Evolutionary conservation across 1,139 yeast genomes (phyloP).

Genomic region (Geotrichum restrictum): DNA sequence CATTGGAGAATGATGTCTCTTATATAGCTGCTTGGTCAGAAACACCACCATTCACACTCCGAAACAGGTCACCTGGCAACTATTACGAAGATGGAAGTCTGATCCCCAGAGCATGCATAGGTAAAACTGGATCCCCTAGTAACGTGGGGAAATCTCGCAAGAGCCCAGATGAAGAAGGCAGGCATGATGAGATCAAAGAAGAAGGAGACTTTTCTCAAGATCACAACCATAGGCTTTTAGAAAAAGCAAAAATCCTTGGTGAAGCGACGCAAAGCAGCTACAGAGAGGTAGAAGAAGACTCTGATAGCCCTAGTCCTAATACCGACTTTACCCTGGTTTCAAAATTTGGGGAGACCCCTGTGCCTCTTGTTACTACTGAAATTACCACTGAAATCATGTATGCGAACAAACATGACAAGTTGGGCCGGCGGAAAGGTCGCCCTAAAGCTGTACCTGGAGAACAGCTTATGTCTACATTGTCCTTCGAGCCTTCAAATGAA

Average conservation of each 20-base stretch:
- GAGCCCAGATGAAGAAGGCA: not conserved
- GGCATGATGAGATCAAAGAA: not conserved
- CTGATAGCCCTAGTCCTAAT: slow-evolving; percentile 1
- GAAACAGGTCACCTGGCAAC: slow-evolving; percentile 20
- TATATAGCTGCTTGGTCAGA: slow-evolving; percentile 20
- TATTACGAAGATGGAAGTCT: slow-evolving; percentile 19
- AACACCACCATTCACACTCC: slow-evolving; percentile 18
- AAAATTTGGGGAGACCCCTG: not conserved
- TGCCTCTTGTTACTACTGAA: not conserved
- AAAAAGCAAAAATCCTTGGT: slow-evolving; percentile 5
- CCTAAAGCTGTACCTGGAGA: slow-evolving; percentile 1
- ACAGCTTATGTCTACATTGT: not conserved
- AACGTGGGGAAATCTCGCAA: not conserved
- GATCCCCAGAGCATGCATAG: slow-evolving; percentile 16
- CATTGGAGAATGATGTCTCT: slow-evolving; percentile 17
- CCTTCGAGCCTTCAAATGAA: no score
- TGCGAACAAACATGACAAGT: not conserved
- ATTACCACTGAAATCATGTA: not conserved
- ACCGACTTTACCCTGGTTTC: not conserved
- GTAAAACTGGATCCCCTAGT: not conserved
- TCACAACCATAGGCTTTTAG: not conserved
- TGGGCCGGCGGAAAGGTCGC: slow-evolving; percentile 3
- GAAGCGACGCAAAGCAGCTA: slow-evolving; percentile 7
- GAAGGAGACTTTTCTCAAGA: slow-evolving; percentile 1
- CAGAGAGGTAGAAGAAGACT: slow-evolving; percentile 15